Conservation (phyloP, 305 asterid genomes). For the Solanum hybrid region DNA sequence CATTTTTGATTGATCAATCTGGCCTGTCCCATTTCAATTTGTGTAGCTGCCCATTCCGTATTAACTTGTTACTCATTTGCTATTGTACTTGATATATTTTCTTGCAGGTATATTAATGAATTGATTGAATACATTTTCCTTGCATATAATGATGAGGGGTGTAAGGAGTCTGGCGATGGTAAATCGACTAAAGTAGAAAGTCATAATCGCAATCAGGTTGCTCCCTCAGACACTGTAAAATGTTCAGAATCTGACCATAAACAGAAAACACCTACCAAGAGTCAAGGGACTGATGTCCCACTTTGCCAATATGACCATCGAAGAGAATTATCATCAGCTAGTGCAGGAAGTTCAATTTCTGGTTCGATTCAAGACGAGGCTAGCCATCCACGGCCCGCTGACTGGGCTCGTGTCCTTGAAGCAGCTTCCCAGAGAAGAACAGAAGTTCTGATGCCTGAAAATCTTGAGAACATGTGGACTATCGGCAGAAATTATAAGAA, state of each 20-base stretch:
- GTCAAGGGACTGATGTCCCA: constrained; percentile 30
- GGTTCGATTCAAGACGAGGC: constrained; percentile 33
- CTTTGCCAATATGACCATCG: constrained; percentile 32
- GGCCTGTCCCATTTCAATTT: not conserved
- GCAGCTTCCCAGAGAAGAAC: constrained; percentile 97
- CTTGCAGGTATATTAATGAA: constrained; percentile 82
- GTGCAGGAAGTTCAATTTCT: constrained; percentile 29
- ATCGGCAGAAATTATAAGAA: constrained; percentile 91
- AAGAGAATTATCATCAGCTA: constrained; percentile 24
- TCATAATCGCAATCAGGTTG: constrained; percentile 28
- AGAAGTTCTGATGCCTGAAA: constrained; percentile 95
- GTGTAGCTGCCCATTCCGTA: not conserved
- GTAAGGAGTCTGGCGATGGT: constrained; percentile 28
- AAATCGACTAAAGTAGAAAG: constrained; percentile 32
- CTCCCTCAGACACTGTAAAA: constrained; percentile 30
- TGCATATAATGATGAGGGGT: constrained; percentile 50
- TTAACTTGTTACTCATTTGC: not conserved
- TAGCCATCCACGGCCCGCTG: constrained; percentile 46
- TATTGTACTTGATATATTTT: not conserved
- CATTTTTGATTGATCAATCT: not conserved
- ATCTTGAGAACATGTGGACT: constrained; percentile 98
- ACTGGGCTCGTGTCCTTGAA: constrained; percentile 84
- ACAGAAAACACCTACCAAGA: constrained; percentile 26
- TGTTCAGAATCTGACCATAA: constrained; percentile 29
- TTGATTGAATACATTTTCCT: constrained; percentile 70